Conservation (phyloP, 2,329 filamentous ascomycete genomes). For the Apiospora hydei region DNA sequence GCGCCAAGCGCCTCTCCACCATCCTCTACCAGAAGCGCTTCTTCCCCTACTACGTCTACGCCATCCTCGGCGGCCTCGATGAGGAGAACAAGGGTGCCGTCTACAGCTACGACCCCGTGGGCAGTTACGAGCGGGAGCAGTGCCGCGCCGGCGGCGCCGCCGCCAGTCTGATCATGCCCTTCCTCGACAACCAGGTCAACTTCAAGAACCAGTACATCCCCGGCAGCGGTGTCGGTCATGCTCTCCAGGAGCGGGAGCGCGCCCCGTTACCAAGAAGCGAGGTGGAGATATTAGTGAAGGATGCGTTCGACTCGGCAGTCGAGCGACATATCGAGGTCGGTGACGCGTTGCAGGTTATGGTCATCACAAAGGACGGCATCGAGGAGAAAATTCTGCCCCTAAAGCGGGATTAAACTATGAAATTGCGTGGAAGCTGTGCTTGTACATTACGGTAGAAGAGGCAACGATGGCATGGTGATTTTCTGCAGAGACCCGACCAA, state of each 20-base stretch:
- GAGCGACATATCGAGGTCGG: constrained; percentile 99
- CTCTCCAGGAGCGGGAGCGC: constrained; percentile 73
- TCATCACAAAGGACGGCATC: constrained; percentile 87
- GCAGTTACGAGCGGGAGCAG: constrained; percentile 96
- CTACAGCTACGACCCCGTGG: constrained; percentile 97
- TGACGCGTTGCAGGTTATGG: constrained; percentile 93
- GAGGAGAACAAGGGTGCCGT: constrained; percentile 93
- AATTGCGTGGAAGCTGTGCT: not conserved
- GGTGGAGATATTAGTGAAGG: constrained; percentile 89
- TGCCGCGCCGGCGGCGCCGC: constrained; percentile 93
- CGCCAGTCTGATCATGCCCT: constrained; percentile 96
- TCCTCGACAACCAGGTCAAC: constrained; percentile 99
- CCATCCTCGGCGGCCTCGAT: constrained; percentile 92
- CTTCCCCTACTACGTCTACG: constrained; percentile 98
- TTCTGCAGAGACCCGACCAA: not conserved
- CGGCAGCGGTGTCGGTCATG: constrained; percentile 83
- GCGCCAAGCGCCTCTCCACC: constrained; percentile 91
- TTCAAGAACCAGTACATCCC: constrained; percentile 98
- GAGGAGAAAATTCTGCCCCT: constrained; percentile 83
- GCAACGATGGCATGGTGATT: constrained; percentile 9
- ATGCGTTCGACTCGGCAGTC: constrained; percentile 97
- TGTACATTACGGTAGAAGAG: constrained; percentile 23
- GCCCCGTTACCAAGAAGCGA: constrained; percentile 74
- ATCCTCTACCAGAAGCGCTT: constrained; percentile 98
- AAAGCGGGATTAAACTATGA: constrained; percentile 79